Evolutionary conservation across 441 rosid species (phyloP).

Genomic region (Mallotus repandus): DNA sequence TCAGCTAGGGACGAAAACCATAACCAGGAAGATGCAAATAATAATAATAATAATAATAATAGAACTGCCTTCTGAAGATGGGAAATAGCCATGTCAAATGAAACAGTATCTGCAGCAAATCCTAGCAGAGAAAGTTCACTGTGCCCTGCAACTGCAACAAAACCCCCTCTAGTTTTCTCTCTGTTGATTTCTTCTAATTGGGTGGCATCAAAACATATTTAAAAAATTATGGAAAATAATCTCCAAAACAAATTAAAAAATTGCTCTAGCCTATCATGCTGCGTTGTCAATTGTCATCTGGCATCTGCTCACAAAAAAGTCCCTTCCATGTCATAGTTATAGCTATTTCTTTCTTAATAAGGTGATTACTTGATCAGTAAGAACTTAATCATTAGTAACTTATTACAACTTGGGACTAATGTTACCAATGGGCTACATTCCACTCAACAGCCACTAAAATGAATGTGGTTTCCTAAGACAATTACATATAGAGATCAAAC

Average conservation of each 20-base stretch:
- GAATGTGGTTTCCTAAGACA: background rate
- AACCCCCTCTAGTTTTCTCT: no score
- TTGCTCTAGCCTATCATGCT: background rate
- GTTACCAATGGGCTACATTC: background rate
- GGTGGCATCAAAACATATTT: no score
- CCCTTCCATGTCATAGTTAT: background rate
- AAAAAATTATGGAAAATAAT: no score
- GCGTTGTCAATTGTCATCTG: background rate
- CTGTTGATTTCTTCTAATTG: no score
- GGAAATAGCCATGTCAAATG: slow-evolving; percentile 1
- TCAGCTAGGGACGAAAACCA: background rate
- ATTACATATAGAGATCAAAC: background rate
- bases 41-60: background rate
- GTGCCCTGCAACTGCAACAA: no score
- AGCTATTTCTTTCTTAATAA: background rate
- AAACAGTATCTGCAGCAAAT: background rate
- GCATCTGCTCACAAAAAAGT: background rate
- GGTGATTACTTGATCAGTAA: background rate
- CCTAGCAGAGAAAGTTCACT: background rate
- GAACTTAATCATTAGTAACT: background rate
- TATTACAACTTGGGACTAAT: background rate
- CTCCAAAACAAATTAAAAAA: no score
- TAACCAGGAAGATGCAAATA: background rate
- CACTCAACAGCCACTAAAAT: background rate
- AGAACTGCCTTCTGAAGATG: background rate